Evolutionary conservation across 1,139 yeast genomes (phyloP).

Genomic region (Debaryomyces singareniensis): DNA sequence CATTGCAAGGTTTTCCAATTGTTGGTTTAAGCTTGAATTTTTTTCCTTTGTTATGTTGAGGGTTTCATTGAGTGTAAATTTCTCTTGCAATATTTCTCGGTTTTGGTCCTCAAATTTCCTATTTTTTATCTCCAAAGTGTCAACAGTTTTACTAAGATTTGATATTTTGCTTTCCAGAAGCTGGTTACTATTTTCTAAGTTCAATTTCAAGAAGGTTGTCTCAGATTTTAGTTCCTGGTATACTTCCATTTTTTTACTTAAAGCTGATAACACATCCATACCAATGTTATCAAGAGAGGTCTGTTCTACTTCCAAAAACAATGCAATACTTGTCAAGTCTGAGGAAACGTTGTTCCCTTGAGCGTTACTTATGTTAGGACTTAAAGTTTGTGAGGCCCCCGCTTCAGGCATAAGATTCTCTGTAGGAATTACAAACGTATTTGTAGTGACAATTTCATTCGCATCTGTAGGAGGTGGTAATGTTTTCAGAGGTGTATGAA

Average conservation of each 20-base stretch:
- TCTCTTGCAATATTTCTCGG: not conserved
- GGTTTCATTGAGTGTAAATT: not conserved
- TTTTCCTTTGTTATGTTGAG: not conserved
- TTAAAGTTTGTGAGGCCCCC: not conserved
- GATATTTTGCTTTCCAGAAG: not conserved
- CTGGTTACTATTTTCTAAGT: not conserved
- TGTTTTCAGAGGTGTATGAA: slow-evolving; percentile 39
- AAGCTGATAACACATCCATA: not conserved
- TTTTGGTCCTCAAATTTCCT: not conserved
- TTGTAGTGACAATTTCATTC: slow-evolving; percentile 38
- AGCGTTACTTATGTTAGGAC: not conserved
- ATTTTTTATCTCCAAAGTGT: not conserved
- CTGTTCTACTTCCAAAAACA: not conserved
- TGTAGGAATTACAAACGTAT: slow-evolving; percentile 35
- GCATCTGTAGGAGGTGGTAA: slow-evolving; percentile 41
- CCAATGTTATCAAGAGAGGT: not conserved
- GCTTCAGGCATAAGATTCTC: slow-evolving; percentile 13
- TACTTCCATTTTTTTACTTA: not conserved
- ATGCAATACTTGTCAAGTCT: not conserved
- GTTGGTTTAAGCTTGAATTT: not conserved
- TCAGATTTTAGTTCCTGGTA: not conserved
- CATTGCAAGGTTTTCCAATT: not conserved
- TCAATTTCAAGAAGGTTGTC: not conserved
- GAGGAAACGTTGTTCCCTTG: not conserved
- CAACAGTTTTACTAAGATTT: not conserved